Percentiles rank a stretch among this genome's conserved stretches.
Evolutionary conservation across 2,329 filamentous ascomycete species (phyloP).

Genomic region (Xylaria sp.): DNA sequence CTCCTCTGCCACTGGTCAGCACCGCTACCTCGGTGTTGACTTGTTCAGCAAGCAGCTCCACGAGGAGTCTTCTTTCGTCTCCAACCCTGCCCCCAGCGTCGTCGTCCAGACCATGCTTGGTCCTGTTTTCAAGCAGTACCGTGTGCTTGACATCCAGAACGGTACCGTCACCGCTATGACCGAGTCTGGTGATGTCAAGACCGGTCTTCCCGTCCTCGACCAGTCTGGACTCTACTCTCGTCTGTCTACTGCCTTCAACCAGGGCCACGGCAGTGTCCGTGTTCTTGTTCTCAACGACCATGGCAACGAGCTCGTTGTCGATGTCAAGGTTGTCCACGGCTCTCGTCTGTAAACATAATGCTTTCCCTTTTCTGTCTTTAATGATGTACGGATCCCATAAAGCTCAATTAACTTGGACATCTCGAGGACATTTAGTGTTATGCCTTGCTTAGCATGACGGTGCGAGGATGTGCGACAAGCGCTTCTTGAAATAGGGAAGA

Average conservation of each 20-base stretch:
- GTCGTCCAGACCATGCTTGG: constrained; percentile 99
- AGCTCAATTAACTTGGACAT: constrained; percentile 44
- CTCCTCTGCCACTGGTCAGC: constrained; percentile 96
- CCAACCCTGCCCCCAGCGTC: constrained; percentile 95
- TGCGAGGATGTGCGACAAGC: constrained; percentile 40
- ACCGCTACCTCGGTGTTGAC: constrained; percentile 99
- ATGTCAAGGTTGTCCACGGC: constrained; percentile 98
- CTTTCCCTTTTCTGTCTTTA: constrained; percentile 28
- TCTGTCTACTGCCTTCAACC: constrained; percentile 85
- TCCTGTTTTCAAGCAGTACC: constrained; percentile 99
- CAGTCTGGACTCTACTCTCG: constrained; percentile 89
- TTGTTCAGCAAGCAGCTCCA: constrained; percentile 99
- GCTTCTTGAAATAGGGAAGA: constrained; percentile 40
- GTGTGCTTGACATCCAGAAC: constrained; percentile 95
- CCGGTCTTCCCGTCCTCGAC: constrained; percentile 90
- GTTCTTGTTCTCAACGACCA: constrained; percentile 95
- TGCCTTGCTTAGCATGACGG: constrained; percentile 42
- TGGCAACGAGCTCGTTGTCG: constrained; percentile 93
- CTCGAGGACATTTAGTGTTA: constrained; percentile 36
- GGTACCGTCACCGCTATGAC: constrained; percentile 93
- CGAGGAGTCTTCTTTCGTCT: constrained; percentile 98
- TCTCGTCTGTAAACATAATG: constrained; percentile 67
- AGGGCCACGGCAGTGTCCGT: constrained; percentile 91
- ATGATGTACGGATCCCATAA: constrained; percentile 47
- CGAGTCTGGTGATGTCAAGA: constrained; percentile 98